These are phyloP conservation scores for Ophiostoma himal-ulmi DNA, from an alignment of 2,329 filamentous ascomycete species.

Conservation along the genomic window DNA sequence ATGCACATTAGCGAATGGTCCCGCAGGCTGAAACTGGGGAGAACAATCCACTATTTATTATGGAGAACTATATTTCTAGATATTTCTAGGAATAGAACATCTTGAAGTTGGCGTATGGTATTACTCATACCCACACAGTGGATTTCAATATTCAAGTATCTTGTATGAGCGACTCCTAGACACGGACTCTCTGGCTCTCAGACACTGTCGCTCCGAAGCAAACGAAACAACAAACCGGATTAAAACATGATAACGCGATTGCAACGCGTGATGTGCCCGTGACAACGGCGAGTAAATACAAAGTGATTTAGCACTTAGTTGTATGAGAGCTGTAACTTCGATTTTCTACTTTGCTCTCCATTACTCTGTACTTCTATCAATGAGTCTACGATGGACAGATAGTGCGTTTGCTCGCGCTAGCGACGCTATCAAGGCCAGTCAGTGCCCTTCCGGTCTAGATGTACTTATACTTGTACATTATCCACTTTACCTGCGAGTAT, in stretches of 20 bases:
- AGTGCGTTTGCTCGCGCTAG: not conserved
- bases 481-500: not conserved
- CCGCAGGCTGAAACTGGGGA: slow-evolving; percentile 13
- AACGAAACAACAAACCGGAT: not conserved
- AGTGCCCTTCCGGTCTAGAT: not conserved
- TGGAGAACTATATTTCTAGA: not conserved
- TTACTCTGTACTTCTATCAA: not conserved
- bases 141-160: not conserved
- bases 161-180: no score
- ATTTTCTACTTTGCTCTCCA: not conserved
- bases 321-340: not conserved
- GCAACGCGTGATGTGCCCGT: no score
- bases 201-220: not conserved
- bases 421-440: not conserved
- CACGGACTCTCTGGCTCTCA: not conserved
- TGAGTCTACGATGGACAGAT: not conserved
- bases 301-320: no score
- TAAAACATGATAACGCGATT: not conserved
- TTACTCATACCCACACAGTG: slow-evolving; percentile 15
- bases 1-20: not conserved
- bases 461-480: not conserved
- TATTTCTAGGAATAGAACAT: slow-evolving; percentile 10
- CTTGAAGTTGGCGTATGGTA: not conserved
- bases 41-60: not conserved
- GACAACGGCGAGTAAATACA: no score